Evolutionary conservation across 192 early-diverging fungal genomes (phyloP), one percentile per base, ranked within the genome.

Genomic region (Coemansia sp.): DNA sequence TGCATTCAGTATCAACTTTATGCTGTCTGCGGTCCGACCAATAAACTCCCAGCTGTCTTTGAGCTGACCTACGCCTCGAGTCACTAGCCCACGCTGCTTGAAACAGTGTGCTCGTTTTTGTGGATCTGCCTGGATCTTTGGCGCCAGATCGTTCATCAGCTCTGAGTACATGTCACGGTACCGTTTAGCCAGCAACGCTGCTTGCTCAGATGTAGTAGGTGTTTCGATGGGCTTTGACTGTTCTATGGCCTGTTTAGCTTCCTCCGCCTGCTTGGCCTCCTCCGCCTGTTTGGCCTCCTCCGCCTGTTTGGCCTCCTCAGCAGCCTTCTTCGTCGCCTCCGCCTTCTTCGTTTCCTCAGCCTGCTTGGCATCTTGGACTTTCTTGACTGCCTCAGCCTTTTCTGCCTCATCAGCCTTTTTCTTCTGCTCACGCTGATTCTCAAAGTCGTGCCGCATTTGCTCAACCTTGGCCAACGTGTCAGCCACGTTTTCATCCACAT

Each of bases 41-140:
- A 80, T 65, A 67, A 70, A 70, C 48, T 38, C 71, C 71, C 58
- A 56, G 61, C 65, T 74, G 64, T 71, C 71, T 49, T 64, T 80
- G 26, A 80, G 77, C 71, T 80, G 77, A 8, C 77, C 77, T 18
- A 80, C 42, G 31, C 65, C 67, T 23, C 64, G 65, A 7, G 61
- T 73, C 17, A 80, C 63, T 34, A 68, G 25, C 1, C 77, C 71
- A 36, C 71, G 68, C 49, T 73, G 67, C 62, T 64, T 64, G 60
- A 74, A 74, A 31, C 77, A 74, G 34, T 57, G 70, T n/a, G 51
- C 40, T 26, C 50, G 63, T 9, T 50, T 50, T 5, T 47, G 24
- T 31, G 49, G 50, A 65, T 70, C 50, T 23, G 40, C 24, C 48
- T 58, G 61, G 5, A 80, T 51, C 3, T 47, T 28, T 11, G 63